Evolutionary conservation across 768 basidiomycete genomes (phyloP).

Genomic region (Hygrophorus russula): DNA sequence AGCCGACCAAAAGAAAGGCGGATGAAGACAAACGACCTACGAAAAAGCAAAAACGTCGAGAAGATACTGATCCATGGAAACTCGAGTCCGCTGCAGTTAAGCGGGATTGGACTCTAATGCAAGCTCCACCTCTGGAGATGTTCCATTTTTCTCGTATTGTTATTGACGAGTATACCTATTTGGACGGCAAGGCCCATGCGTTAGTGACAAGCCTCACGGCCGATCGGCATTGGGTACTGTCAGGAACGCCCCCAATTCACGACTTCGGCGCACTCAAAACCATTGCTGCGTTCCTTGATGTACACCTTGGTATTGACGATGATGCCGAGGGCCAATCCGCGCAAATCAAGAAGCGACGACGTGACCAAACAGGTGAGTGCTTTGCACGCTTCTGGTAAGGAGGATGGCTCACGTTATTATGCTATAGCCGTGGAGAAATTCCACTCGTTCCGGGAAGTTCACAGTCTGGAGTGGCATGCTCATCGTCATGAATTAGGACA

Average conservation of each 20-base stretch:
- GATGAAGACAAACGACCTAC: constrained; percentile 26
- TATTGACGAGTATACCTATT: constrained; percentile 92
- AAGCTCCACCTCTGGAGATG: constrained; percentile 79
- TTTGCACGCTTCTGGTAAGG: not conserved
- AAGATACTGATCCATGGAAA: constrained; percentile 62
- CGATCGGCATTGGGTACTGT: constrained; percentile 88
- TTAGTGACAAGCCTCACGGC: constrained; percentile 69
- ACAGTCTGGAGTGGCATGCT: constrained; percentile 85
- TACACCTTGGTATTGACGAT: constrained; percentile 91
- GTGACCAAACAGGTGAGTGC: constrained; percentile 73
- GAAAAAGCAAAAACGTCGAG: constrained; percentile 56
- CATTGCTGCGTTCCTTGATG: constrained; percentile 75
- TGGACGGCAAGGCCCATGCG: constrained; percentile 69
- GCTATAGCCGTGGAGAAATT: constrained; percentile 74
- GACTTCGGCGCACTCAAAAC: constrained; percentile 88
- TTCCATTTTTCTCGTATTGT: constrained; percentile 87
- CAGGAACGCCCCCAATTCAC: constrained; percentile 88
- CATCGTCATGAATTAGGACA: constrained; percentile 80
- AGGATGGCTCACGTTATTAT: not conserved
- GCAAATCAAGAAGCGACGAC: constrained; percentile 67
- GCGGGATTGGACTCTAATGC: constrained; percentile 70
- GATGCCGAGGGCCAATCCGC: constrained; percentile 70
- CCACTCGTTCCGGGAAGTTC: constrained; percentile 94
- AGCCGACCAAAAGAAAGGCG: constrained; percentile 28
- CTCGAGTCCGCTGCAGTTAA: constrained; percentile 50